Base-by-base conservation (phyloP, 2,329 filamentous ascomycete species). In the Nakataea oryzae region DNA sequence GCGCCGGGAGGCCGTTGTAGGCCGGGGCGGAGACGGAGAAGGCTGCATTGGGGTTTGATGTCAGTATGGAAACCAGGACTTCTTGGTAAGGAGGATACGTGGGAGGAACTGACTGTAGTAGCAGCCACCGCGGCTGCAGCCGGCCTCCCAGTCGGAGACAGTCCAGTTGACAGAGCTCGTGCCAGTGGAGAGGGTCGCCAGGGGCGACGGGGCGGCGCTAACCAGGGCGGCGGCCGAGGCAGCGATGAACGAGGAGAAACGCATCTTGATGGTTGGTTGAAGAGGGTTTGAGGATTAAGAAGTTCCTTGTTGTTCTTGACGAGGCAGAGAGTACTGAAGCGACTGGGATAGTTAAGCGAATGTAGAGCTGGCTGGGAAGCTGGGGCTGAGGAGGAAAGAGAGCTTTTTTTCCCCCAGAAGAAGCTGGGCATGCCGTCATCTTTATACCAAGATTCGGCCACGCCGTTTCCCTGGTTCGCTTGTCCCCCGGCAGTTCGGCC, bases 91-190 rank as follows among this genome's bases (percentile, higher is more conserved):
- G 21, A 8, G 6, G 21, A n/a, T 1, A n/a, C n/a, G n/a, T n/a
- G 21, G 21, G 13, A 12, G 3, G 4, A 5, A 60, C 63, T 21
- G n/a, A 65, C 64, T 57, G 57, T 62, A 63, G 9, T 58, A 61
- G 57, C 61, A 63, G 29, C 64, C 62, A 0, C 58, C 24, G 14
- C 54, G 57, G 26, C 57, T 34, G 41, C 63, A 63, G 21, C 59
- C 60, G 11, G 59, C 64, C 26, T 56, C 62, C 61, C 63, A 66
- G 21, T 59, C 50, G 17, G 63, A 57, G 26, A 65, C 29, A 26
- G 41, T 60, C 64, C 64, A 66, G 26, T 59, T 63, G 55, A 62
- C 62, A 12, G 47, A 32, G n/a, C 28, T 28, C 30, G 29, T 28
- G 50, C 27, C 29, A 28, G 54, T 50, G 11, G 29, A 14, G n/a